phyloP scores from a whole-genome alignment of 2,329 filamentous ascomycete species.

The Cladophialophora immunda region DNA sequence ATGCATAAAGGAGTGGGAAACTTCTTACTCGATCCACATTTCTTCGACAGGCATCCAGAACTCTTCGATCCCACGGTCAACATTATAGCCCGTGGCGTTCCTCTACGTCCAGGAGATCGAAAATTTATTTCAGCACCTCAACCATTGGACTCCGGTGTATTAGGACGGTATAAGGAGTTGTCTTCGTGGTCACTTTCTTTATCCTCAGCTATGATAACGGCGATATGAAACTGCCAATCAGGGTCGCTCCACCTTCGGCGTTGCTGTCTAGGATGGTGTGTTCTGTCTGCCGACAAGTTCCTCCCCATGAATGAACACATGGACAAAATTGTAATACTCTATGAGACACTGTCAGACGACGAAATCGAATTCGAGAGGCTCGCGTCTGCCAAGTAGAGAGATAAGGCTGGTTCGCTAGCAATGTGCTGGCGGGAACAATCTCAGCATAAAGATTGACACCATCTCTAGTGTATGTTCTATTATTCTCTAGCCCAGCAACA shows the following conservation, averaged over 20 bases:
- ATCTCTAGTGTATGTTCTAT: too few relatives aligned
- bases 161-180: slow-evolving; percentile 21
- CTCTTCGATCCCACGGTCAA: slow-evolving; percentile 15
- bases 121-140: slow-evolving; percentile 14
- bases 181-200: slow-evolving; percentile 19
- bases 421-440: too few relatives aligned
- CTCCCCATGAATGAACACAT: too few relatives aligned
- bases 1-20: slow-evolving; percentile 23
- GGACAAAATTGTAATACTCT: too few relatives aligned
- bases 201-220: slow-evolving; percentile 10
- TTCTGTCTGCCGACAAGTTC: too few relatives aligned
- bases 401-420: too few relatives aligned
- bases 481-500: too few relatives aligned
- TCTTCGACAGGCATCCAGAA: slow-evolving; percentile 29
- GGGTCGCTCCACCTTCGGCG: neutral
- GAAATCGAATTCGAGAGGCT: too few relatives aligned
- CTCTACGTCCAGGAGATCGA: slow-evolving; percentile 15
- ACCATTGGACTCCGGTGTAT: slow-evolving; percentile 12
- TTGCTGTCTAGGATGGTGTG: neutral
- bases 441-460: too few relatives aligned
- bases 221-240: too few relatives aligned
- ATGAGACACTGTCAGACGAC: too few relatives aligned
- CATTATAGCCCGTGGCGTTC: slow-evolving; percentile 24
- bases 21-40: slow-evolving; percentile 26
- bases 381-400: too few relatives aligned